Conservation (phyloP, 768 basidiomycete species). For the Lentinula raphanica region DNA sequence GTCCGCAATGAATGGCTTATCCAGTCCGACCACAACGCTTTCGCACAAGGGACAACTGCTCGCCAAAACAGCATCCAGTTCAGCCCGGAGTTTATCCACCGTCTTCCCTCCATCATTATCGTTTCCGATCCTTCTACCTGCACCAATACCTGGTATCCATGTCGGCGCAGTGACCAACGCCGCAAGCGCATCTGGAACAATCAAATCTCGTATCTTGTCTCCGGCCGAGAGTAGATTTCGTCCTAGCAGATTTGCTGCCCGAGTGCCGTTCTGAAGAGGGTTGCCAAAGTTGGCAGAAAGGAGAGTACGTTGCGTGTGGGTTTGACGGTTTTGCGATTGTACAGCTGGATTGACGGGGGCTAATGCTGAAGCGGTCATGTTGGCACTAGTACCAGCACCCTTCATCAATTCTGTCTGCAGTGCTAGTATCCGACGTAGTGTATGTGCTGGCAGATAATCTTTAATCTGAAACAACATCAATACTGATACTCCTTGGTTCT, state of each 20-base stretch:
- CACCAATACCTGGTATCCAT: conserved; percentile 71
- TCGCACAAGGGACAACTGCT: conserved; percentile 93
- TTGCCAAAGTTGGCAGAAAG: conserved; percentile 71
- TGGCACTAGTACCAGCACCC: conserved; percentile 29
- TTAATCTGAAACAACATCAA: conserved; percentile 59
- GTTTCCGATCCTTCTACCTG: conserved; percentile 40
- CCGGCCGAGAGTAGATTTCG: conserved; percentile 84
- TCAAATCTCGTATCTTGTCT: conserved; percentile 85
- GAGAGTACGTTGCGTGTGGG: conserved; percentile 54
- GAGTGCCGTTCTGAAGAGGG: conserved; percentile 58
- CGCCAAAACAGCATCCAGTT: conserved; percentile 86
- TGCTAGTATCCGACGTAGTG: conserved; percentile 78
- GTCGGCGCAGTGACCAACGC: conserved; percentile 72
- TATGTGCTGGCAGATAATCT: conserved; percentile 78
- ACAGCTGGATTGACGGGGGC: conserved; percentile 20
- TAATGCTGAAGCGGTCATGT: conserved; percentile 25
- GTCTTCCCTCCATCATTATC: conserved; percentile 55
- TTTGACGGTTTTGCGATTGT: conserved; percentile 30
- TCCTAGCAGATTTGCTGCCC: conserved; percentile 64
- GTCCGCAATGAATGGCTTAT: conserved; percentile 80
- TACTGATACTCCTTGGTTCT: conserved; percentile 6
- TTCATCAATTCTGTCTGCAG: conserved; percentile 83
- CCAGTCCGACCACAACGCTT: conserved; percentile 77
- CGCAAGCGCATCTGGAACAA: conserved; percentile 90
- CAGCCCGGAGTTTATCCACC: conserved; percentile 67